A percentile compares a stretch with the other conserved stretches of the same genome.
These are phyloP conservation scores for Knoxdaviesia proteae DNA, from an alignment of 2,329 filamentous ascomycete species.

Conservation along the genomic window DNA sequence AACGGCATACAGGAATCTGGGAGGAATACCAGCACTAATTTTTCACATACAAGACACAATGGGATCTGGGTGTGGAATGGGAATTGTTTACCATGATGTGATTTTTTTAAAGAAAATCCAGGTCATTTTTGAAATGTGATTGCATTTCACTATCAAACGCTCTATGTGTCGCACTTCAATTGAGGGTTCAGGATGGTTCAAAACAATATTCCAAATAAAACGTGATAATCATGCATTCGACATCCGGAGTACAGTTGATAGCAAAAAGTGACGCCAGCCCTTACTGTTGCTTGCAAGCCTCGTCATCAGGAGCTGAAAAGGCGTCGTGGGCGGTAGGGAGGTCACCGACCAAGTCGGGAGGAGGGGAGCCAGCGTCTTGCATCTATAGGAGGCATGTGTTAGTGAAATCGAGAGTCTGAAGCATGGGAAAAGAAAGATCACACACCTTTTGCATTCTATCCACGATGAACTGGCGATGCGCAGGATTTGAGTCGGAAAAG, in stretches of 20 bases:
- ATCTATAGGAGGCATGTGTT: slow-evolving; percentile 36
- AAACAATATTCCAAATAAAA: slow-evolving; percentile 7
- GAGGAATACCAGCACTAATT: too few relatives aligned
- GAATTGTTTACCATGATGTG: background rate
- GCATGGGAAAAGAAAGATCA: too few relatives aligned
- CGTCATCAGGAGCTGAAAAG: slow-evolving; percentile 37
- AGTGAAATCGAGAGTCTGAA: slow-evolving; percentile 1
- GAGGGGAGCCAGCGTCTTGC: slow-evolving; percentile 86
- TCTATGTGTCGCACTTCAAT: too few relatives aligned
- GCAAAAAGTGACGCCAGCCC: slow-evolving; percentile 2
- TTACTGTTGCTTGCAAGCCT: slow-evolving; percentile 38
- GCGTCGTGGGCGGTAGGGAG: slow-evolving; percentile 66
- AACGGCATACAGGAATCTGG: too few relatives aligned
- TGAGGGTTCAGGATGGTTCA: background rate
- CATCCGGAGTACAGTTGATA: too few relatives aligned
- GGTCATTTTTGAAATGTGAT: slow-evolving; percentile 1
- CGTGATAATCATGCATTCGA: too few relatives aligned
- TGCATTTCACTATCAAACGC: background rate
- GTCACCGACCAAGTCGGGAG: slow-evolving; percentile 76
- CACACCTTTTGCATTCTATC: slow-evolving; percentile 92
- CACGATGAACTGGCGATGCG: slow-evolving; percentile 79
- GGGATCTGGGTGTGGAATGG: too few relatives aligned
- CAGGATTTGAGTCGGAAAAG: slow-evolving; percentile 64
- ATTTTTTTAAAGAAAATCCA: slow-evolving; percentile 1
- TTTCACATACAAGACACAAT: too few relatives aligned